These are phyloP conservation scores for Sphaerulina vaccinii DNA, from an alignment of 2,329 filamentous ascomycete genomes.

Conservation along the genomic window DNA sequence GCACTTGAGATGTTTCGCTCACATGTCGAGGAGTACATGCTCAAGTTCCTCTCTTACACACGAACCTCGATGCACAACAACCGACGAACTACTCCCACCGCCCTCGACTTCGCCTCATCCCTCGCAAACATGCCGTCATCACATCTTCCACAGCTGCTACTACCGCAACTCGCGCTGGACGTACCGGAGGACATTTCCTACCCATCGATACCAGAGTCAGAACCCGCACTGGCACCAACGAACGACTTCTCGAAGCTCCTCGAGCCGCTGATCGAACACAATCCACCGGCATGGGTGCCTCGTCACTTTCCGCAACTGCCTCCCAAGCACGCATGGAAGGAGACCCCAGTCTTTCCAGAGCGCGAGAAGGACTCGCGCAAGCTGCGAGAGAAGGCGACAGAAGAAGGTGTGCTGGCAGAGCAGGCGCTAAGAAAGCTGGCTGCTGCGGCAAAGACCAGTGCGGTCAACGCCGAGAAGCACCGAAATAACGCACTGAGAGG, in stretches of 20 bases:
- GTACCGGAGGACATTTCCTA: slow-evolving; percentile 36
- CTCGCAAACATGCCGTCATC: slow-evolving; percentile 42
- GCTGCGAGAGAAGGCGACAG: slow-evolving; percentile 57
- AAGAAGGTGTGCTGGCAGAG: slow-evolving; percentile 65
- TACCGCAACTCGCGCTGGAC: slow-evolving; percentile 42
- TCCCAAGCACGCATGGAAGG: slow-evolving; percentile 62
- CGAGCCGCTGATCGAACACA: slow-evolving; percentile 51
- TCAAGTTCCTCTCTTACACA: slow-evolving; percentile 54
- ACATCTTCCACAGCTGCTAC: slow-evolving; percentile 40
- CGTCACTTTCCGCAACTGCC: slow-evolving; percentile 62
- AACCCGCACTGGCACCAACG: slow-evolving; percentile 42
- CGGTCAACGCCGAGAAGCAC: slow-evolving; percentile 43
- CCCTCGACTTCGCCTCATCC: slow-evolving; percentile 59
- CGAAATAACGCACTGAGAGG: slow-evolving; percentile 39
- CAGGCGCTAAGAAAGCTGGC: slow-evolving; percentile 62
- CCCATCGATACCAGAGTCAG: slow-evolving; percentile 44
- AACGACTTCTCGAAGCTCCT: slow-evolving; percentile 49
- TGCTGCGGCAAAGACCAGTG: slow-evolving; percentile 50
- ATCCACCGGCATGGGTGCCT: slow-evolving; percentile 55
- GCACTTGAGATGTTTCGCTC: slow-evolving; percentile 58
- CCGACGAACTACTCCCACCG: slow-evolving; percentile 56
- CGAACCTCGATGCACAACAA: slow-evolving; percentile 58
- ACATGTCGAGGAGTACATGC: slow-evolving; percentile 60
- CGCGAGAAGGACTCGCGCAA: slow-evolving; percentile 60
- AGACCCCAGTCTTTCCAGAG: slow-evolving; percentile 58